Evolutionary conservation across 2,329 filamentous ascomycete species (phyloP).

Genomic region (Sporothrix curviconia): DNA sequence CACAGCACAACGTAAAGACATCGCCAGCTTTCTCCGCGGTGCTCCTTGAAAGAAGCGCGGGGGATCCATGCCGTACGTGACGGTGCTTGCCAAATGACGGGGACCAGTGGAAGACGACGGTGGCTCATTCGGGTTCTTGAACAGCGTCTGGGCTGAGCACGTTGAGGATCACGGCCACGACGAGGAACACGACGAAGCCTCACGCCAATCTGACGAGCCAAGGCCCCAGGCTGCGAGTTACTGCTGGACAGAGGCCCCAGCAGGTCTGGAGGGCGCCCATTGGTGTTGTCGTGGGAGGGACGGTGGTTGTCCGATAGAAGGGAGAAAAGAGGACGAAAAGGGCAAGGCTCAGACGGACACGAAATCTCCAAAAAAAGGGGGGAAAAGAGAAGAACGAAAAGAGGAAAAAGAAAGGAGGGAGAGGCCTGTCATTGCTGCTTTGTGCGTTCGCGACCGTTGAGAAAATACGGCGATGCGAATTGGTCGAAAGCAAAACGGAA

Average conservation of each 20-base stretch:
- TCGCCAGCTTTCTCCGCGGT: slow-evolving; percentile 57
- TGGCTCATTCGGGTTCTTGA: slow-evolving; percentile 75
- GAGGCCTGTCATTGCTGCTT: not conserved
- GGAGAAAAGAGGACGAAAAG: not conserved
- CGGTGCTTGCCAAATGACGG: slow-evolving; percentile 82
- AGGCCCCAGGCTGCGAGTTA: slow-evolving; percentile 43
- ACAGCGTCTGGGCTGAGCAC: slow-evolving; percentile 71
- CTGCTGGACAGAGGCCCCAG: slow-evolving; percentile 44
- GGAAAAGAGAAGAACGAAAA: not conserved
- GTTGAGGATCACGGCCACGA: slow-evolving; percentile 64
- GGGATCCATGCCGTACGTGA: slow-evolving; percentile 92
- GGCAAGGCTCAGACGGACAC: not conserved
- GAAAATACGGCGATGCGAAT: slow-evolving; percentile 12
- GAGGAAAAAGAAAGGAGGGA: not conserved
- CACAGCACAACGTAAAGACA: slow-evolving; percentile 50
- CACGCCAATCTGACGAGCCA: slow-evolving; percentile 41
- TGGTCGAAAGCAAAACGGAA: slow-evolving; percentile 5
- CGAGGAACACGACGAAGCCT: slow-evolving; percentile 39
- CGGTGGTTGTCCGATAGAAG: not conserved
- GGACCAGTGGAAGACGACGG: slow-evolving; percentile 74
- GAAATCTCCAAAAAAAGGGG: not conserved
- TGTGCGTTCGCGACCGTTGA: slow-evolving; percentile 1
- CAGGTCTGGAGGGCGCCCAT: slow-evolving; percentile 54
- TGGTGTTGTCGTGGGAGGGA: too few species aligned
- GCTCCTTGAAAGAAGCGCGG: slow-evolving; percentile 76